Evolutionary conservation across 805 yeast genomes (phyloP).

Genomic region (Millerozyma acaciae): DNA sequence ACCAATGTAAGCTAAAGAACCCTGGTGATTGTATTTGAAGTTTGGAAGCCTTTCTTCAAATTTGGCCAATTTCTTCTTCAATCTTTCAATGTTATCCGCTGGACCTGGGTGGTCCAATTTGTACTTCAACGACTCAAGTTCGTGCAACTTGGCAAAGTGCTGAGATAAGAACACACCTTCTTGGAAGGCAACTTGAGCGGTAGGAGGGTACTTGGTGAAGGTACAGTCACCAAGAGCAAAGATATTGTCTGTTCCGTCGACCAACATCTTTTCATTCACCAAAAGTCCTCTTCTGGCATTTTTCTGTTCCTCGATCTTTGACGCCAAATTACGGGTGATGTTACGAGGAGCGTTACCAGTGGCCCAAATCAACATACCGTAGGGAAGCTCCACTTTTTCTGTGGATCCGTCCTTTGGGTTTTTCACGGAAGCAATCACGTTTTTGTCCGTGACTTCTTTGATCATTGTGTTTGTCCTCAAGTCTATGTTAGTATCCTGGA

Average conservation of each 20-base stretch:
- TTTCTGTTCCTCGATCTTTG: constrained; percentile 69
- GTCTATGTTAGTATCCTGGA: constrained; percentile 62
- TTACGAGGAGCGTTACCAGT: constrained; percentile 93
- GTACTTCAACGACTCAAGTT: constrained; percentile 54
- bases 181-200: constrained; percentile 97
- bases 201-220: constrained; percentile 85
- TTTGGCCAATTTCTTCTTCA: constrained; percentile 44
- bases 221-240: constrained; percentile 96
- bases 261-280: constrained; percentile 75
- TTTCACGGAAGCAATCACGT: constrained; percentile 67
- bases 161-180: constrained; percentile 80
- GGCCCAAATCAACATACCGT: constrained; percentile 95
- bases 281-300: constrained; percentile 88
- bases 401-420: constrained; percentile 59
- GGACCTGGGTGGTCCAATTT: constrained; percentile 38
- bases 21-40: constrained; percentile 83
- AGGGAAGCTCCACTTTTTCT: constrained; percentile 63
- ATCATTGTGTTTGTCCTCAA: constrained; percentile 85
- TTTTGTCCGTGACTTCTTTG: constrained; percentile 70
- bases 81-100: constrained; percentile 40
- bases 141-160: constrained; percentile 61
- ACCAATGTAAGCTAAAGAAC: constrained; percentile 93
- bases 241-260: constrained; percentile 78
- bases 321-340: constrained; percentile 61
- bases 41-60: constrained; percentile 46